Evolutionary conservation across 2,329 filamentous ascomycete species (phyloP).

Genomic region (Fonsecaea nubica): DNA sequence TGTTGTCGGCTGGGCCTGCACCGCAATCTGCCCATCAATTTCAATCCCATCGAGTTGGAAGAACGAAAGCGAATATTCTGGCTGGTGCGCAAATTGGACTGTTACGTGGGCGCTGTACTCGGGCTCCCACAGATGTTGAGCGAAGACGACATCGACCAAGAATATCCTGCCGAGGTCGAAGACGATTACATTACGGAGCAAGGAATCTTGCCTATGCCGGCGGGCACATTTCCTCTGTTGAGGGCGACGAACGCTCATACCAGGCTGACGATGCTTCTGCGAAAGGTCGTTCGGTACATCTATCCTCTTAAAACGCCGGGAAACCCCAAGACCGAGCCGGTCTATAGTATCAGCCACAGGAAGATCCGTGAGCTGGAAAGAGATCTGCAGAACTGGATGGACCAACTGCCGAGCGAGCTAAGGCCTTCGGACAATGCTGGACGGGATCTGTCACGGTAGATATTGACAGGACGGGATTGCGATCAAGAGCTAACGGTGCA

Average conservation of each 20-base stretch:
- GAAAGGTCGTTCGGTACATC: slow-evolving; percentile 68
- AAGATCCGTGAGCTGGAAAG: slow-evolving; percentile 69
- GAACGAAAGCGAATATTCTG: slow-evolving; percentile 71
- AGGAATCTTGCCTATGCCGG: slow-evolving; percentile 61
- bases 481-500: slow-evolving; percentile 22
- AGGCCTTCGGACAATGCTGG: slow-evolving; percentile 79
- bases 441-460: slow-evolving; percentile 76
- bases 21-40: slow-evolving; percentile 70
- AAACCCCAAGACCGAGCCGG: slow-evolving; percentile 53
- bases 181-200: slow-evolving; percentile 55
- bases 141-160: slow-evolving; percentile 59
- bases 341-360: slow-evolving; percentile 68
- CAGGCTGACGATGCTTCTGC: slow-evolving; percentile 61
- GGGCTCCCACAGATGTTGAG: slow-evolving; percentile 58
- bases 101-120: slow-evolving; percentile 58
- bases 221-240: slow-evolving; percentile 63
- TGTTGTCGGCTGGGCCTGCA: slow-evolving; percentile 80
- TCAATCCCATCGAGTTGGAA: slow-evolving; percentile 75
- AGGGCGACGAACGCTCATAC: slow-evolving; percentile 67
- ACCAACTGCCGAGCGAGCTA: slow-evolving; percentile 74
- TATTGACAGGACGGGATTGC: slow-evolving; percentile 39
- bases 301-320: slow-evolving; percentile 63
- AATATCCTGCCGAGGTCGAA: slow-evolving; percentile 54
- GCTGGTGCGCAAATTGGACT: slow-evolving; percentile 58
- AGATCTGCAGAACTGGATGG: slow-evolving; percentile 68